Conservation (phyloP, 805 yeast genomes). For the Monosporozyma aerobia region DNA sequence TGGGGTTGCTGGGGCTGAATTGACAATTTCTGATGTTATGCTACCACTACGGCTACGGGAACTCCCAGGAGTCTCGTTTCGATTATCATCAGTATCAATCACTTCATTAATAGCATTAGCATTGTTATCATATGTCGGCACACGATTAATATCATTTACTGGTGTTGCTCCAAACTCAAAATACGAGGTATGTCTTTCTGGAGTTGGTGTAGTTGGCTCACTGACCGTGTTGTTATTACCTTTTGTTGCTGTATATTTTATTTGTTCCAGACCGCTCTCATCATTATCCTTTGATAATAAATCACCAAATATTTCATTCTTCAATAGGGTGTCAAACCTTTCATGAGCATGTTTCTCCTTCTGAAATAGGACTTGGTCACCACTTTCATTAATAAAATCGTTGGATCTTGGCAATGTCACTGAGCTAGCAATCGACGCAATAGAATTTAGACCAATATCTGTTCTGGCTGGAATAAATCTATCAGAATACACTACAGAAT, state of each 20-base stretch:
- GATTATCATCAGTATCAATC: not conserved
- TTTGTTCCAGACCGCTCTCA: constrained; percentile 27
- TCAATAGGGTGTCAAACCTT: constrained; percentile 76
- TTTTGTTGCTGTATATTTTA: constrained; percentile 18
- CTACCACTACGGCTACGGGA: not conserved
- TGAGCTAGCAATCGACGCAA: constrained; percentile 38
- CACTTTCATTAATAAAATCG: constrained; percentile 6
- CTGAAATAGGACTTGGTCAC: constrained; percentile 56
- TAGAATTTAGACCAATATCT: constrained; percentile 82
- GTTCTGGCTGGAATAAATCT: constrained; percentile 81
- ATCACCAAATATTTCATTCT: constrained; percentile 88
- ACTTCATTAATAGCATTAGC: not conserved
- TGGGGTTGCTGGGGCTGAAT: constrained; percentile 31
- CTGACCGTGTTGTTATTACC: constrained; percentile 8
- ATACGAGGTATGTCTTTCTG: constrained; percentile 3
- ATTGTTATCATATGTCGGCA: not conserved
- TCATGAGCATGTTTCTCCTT: constrained; percentile 76
- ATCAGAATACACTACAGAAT: constrained; percentile 52
- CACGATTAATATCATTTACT: not conserved
- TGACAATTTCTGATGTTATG: not conserved
- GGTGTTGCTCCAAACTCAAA: not conserved
- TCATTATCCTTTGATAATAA: constrained; percentile 45
- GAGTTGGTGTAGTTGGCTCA: constrained; percentile 6
- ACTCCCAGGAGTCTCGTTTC: not conserved
- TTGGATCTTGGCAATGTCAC: constrained; percentile 21